phyloP scores from a whole-genome alignment of 169 alveolate species.

The Neospora caninum region DNA sequence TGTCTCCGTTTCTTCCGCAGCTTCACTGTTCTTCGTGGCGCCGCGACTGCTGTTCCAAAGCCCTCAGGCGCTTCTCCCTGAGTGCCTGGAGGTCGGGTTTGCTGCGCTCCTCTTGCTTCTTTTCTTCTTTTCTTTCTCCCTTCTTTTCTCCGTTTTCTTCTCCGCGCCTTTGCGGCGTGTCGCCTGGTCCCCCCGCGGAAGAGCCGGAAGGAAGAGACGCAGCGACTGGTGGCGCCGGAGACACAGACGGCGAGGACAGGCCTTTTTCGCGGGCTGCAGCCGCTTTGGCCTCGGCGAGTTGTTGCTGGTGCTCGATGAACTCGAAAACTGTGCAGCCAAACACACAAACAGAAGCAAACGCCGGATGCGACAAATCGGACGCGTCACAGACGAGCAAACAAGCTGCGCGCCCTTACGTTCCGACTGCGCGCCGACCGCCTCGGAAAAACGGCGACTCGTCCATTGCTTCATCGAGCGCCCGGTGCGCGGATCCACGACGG shows the following conservation, averaged over 20 bases:
- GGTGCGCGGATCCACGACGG: conserved; percentile 62
- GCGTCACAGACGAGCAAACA: no score
- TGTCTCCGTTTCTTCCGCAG: neutral
- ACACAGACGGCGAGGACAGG: neutral
- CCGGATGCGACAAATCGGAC: no score
- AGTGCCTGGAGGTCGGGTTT: neutral
- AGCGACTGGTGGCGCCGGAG: neutral
- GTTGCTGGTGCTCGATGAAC: conserved; percentile 59
- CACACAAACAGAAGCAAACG: no score
- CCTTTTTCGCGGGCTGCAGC: neutral
- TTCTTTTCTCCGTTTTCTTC: neutral
- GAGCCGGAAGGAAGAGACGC: neutral
- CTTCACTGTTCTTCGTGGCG: neutral
- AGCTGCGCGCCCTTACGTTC: conserved; percentile 29
- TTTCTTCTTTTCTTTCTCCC: neutral
- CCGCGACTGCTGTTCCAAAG: neutral
- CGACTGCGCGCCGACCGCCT: conserved; percentile 63
- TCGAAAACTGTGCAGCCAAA: conserved; percentile 50
- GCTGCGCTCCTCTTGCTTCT: neutral
- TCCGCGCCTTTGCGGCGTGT: neutral
- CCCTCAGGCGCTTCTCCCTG: conserved; percentile 27
- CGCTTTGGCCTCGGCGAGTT: neutral
- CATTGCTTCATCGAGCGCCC: conserved; percentile 64
- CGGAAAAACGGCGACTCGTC: conserved; percentile 52
- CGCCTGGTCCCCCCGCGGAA: neutral